A percentile compares a stretch with the other conserved stretches of the same genome.
phyloP scores from a whole-genome alignment of 2,329 filamentous ascomycete species.

The Rhexocercosporidium sp. region DNA sequence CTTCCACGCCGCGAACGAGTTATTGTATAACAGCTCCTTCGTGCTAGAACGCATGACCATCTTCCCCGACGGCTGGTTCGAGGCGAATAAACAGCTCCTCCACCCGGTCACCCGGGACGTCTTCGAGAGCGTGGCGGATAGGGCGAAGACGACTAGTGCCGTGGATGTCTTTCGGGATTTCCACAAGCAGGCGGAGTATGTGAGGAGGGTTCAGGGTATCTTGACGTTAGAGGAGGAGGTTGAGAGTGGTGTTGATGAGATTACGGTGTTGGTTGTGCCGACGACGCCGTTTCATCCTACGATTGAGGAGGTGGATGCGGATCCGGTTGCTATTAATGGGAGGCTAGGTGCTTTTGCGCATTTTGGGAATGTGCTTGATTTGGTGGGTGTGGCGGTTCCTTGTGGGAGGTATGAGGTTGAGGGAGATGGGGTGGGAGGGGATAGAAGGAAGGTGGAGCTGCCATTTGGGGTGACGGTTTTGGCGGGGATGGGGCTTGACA shows the following conservation, averaged over 20 bases:
- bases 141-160: slow-evolving; percentile 45
- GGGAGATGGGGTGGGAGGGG: slow-evolving; percentile 13
- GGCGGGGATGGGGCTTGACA: slow-evolving; percentile 48
- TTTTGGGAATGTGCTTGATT: slow-evolving; percentile 60
- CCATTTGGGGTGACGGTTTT: slow-evolving; percentile 53
- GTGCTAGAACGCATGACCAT: slow-evolving; percentile 56
- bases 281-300: slow-evolving; percentile 55
- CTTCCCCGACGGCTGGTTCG: slow-evolving; percentile 46
- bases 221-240: slow-evolving; percentile 41
- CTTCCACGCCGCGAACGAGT: slow-evolving; percentile 54
- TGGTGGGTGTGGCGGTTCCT: slow-evolving; percentile 48
- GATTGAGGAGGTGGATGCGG: slow-evolving; percentile 53
- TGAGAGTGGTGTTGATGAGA: slow-evolving; percentile 36
- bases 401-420: slow-evolving; percentile 35
- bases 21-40: slow-evolving; percentile 58
- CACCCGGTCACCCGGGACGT: slow-evolving; percentile 56
- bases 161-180: slow-evolving; percentile 56
- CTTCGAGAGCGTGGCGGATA: slow-evolving; percentile 45
- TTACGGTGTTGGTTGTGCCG: slow-evolving; percentile 53
- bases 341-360: slow-evolving; percentile 56
- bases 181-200: slow-evolving; percentile 50
- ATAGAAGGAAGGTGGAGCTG: slow-evolving; percentile 35
- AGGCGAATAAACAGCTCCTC: slow-evolving; percentile 53
- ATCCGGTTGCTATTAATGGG: slow-evolving; percentile 56
- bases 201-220: slow-evolving; percentile 47